Percentiles rank a stretch among this genome's conserved stretches.
phyloP scores from a whole-genome alignment of 768 basidiomycete genomes.

The Russula sp. region DNA sequence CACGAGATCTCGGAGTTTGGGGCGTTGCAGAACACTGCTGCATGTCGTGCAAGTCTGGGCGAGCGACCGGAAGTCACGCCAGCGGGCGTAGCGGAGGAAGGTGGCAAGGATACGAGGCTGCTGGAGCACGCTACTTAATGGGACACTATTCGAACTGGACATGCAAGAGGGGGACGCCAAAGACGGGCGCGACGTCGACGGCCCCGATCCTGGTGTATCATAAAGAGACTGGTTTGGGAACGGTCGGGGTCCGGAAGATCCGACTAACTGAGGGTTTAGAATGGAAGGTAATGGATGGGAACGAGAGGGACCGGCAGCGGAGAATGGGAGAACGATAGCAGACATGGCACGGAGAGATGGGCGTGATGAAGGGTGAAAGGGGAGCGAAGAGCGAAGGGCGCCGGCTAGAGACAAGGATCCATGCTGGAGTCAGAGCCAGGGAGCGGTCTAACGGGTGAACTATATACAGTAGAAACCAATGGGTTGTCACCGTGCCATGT shows the following conservation, averaged over 20 bases:
- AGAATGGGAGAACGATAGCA: neutral
- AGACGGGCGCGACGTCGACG: neutral
- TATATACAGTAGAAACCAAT: conserved; percentile 1
- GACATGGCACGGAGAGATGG: neutral
- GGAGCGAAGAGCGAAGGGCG: neutral
- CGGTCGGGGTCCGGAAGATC: neutral
- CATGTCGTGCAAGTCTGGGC: conserved; percentile 31
- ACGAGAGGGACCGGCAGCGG: neutral
- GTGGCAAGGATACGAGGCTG: conserved; percentile 31
- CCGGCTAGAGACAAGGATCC: neutral
- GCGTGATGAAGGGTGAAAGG: neutral
- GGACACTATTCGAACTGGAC: conserved; percentile 11
- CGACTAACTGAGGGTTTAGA: neutral
- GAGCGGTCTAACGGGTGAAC: neutral
- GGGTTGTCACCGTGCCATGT: neutral
- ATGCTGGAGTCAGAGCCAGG: neutral
- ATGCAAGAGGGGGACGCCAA: neutral
- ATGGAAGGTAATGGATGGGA: conserved; percentile 3
- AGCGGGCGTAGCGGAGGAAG: conserved; percentile 30
- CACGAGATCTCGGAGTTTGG: conserved; percentile 33
- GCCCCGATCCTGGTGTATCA: neutral
- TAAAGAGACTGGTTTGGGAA: neutral
- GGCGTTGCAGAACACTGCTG: conserved; percentile 29
- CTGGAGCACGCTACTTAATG: conserved; percentile 27
- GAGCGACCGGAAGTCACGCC: conserved; percentile 37